Evolutionary conservation across 345 rosid species (phyloP).

Genomic region (Litchi chinensis): DNA sequence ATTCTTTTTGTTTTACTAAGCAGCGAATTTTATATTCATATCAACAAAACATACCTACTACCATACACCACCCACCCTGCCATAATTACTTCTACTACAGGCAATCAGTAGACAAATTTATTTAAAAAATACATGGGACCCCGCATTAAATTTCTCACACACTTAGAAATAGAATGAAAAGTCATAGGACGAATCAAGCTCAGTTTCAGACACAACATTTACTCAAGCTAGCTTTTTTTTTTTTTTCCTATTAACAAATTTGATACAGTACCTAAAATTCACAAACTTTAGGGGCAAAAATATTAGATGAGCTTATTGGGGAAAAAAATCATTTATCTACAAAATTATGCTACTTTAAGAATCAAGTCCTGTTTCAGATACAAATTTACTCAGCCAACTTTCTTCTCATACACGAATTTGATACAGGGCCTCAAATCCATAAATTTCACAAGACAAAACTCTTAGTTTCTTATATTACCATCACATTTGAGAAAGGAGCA

Average conservation of each 20-base stretch:
- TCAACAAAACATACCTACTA: neutral
- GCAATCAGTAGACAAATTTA: neutral
- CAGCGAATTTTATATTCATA: neutral
- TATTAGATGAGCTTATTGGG: neutral
- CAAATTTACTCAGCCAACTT: neutral
- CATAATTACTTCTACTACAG: neutral
- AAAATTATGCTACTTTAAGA: neutral
- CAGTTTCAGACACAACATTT: too few species aligned
- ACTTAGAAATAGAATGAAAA: neutral
- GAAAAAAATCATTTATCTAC: neutral
- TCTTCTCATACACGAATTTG: neutral
- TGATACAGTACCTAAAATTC: too few species aligned
- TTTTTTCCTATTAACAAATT: too few species aligned
- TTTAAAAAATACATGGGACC: neutral
- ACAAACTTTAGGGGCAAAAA: neutral
- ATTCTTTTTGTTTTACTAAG: neutral
- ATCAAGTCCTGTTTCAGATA: neutral
- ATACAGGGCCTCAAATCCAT: neutral
- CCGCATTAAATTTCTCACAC: too few species aligned
- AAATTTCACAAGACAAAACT: slow-evolving; percentile 6
- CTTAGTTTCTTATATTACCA: slow-evolving; percentile 50
- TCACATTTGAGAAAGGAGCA: slow-evolving; percentile 64
- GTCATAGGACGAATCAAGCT: neutral
- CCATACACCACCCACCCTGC: neutral
- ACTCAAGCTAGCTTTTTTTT: too few species aligned